phyloP scores from a whole-genome alignment of 257 asterid genomes.

The Solanum bulbocastanum region DNA sequence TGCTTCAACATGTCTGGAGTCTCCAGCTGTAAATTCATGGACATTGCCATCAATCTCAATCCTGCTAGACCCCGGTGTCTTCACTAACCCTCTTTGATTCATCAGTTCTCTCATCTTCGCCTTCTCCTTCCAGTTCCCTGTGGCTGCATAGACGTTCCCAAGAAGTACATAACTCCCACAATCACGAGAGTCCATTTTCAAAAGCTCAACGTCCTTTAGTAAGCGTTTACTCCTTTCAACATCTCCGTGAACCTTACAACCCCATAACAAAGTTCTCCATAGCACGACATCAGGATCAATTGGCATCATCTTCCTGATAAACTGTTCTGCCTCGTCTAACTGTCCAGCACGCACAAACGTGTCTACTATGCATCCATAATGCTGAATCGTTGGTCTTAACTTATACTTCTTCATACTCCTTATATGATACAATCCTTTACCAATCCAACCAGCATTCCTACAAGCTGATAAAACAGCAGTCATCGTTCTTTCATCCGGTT shows the following conservation, averaged over 20 bases:
- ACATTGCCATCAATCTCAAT: slow-evolving; percentile 11
- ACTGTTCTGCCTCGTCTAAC: slow-evolving; percentile 8
- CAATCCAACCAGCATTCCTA: slow-evolving; percentile 12
- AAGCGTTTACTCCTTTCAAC: slow-evolving; percentile 2
- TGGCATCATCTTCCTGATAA: slow-evolving; percentile 10
- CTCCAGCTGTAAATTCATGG: slow-evolving; percentile 20
- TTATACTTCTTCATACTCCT: slow-evolving; percentile 13
- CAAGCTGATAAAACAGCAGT: slow-evolving; percentile 14
- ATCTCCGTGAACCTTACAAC: slow-evolving; percentile 13
- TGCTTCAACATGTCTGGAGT: slow-evolving; percentile 5
- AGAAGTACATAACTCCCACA: slow-evolving; percentile 4
- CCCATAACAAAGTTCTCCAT: slow-evolving; percentile 15
- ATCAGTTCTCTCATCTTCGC: slow-evolving; percentile 1
- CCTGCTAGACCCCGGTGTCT: slow-evolving; percentile 6
- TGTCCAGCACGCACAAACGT: slow-evolving; percentile 9
- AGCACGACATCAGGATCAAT: slow-evolving; percentile 4
- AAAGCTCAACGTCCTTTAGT: neutral
- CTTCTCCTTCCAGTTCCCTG: slow-evolving; percentile 11
- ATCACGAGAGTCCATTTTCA: slow-evolving; percentile 2
- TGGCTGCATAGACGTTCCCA: slow-evolving; percentile 3
- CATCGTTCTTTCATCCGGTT: slow-evolving; percentile 13
- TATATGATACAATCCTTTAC: slow-evolving; percentile 6
- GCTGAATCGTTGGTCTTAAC: slow-evolving; percentile 14
- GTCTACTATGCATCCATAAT: slow-evolving; percentile 15
- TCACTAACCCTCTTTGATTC: slow-evolving; percentile 8